These are phyloP conservation scores for Aspergillus vadensis DNA, from an alignment of 2,329 filamentous ascomycete species.

Conservation along the genomic window DNA sequence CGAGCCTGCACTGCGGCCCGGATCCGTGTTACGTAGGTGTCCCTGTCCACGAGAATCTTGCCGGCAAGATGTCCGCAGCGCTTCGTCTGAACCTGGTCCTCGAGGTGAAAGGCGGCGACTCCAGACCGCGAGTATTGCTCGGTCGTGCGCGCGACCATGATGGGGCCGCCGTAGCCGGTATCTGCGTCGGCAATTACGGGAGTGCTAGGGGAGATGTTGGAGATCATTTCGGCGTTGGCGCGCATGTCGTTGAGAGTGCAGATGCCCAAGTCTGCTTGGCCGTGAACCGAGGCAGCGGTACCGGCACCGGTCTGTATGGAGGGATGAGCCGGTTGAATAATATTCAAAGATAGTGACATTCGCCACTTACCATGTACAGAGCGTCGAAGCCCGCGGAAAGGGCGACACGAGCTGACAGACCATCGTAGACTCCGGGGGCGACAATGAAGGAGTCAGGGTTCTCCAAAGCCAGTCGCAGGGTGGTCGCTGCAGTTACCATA, in stretches of 20 bases:
- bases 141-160: conserved; percentile 53
- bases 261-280: conserved; percentile 54
- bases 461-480: conserved; percentile 36
- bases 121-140: conserved; percentile 55
- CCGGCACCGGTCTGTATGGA: conserved; percentile 52
- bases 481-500: conserved; percentile 31
- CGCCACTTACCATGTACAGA: conserved; percentile 52
- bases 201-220: conserved; percentile 51
- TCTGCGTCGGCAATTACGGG: conserved; percentile 59
- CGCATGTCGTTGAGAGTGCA: conserved; percentile 56
- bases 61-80: conserved; percentile 45
- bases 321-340: neutral
- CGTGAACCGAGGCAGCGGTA: conserved; percentile 51
- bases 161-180: conserved; percentile 57
- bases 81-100: conserved; percentile 57
- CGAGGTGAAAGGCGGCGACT: conserved; percentile 59
- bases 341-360: neutral
- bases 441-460: conserved; percentile 44
- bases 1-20: conserved; percentile 41
- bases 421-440: conserved; percentile 55
- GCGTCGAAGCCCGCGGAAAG: conserved; percentile 52
- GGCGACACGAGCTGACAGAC: conserved; percentile 52
- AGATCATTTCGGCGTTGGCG: conserved; percentile 57
- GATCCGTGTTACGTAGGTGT: conserved; percentile 40
- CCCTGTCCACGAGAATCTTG: conserved; percentile 41